Conservation (phyloP, 1,284 basidiomycete genomes). For the Ustilago bromivora region DNA sequence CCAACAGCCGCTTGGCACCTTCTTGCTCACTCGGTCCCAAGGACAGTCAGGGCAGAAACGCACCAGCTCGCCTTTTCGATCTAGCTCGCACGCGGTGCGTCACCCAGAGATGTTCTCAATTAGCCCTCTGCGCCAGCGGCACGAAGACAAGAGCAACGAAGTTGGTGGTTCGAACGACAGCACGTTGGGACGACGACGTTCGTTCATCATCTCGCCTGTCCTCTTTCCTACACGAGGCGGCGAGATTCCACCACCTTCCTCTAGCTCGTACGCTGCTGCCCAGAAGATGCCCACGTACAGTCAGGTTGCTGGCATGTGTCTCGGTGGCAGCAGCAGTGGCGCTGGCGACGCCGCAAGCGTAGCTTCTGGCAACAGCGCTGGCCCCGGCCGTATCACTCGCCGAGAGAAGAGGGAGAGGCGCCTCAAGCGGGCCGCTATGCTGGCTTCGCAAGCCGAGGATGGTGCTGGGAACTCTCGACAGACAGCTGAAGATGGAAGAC, state of each 20-base stretch:
- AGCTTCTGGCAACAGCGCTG: slow-evolving; percentile 43
- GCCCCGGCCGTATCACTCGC: slow-evolving; percentile 55
- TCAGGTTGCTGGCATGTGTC: slow-evolving; percentile 35
- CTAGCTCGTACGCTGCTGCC: slow-evolving; percentile 16
- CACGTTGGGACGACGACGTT: slow-evolving; percentile 30
- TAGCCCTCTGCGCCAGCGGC: slow-evolving; percentile 37
- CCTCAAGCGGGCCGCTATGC: slow-evolving; percentile 47
- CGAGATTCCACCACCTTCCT: slow-evolving; percentile 47
- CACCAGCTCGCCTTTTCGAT: slow-evolving; percentile 60
- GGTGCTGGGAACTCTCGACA: slow-evolving; percentile 26
- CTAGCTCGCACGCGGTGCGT: slow-evolving; percentile 42
- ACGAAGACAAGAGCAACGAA: slow-evolving; percentile 30
- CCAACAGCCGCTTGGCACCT: slow-evolving; percentile 52
- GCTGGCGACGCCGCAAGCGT: slow-evolving; percentile 41
- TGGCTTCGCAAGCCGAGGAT: slow-evolving; percentile 23
- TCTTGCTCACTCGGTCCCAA: slow-evolving; percentile 56
- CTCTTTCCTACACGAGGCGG: slow-evolving; percentile 56
- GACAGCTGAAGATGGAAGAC: slow-evolving; percentile 9
- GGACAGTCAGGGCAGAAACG: slow-evolving; percentile 32
- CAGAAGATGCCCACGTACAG: slow-evolving; percentile 32
- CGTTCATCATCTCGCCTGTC: slow-evolving; percentile 61
- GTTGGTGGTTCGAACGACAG: slow-evolving; percentile 23
- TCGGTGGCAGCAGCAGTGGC: slow-evolving; percentile 23
- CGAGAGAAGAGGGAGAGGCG: slow-evolving; percentile 61
- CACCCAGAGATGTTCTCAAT: slow-evolving; percentile 49